Evolutionary conservation across 768 basidiomycete genomes (phyloP).

Genomic region (Coprinopsis sp.): DNA sequence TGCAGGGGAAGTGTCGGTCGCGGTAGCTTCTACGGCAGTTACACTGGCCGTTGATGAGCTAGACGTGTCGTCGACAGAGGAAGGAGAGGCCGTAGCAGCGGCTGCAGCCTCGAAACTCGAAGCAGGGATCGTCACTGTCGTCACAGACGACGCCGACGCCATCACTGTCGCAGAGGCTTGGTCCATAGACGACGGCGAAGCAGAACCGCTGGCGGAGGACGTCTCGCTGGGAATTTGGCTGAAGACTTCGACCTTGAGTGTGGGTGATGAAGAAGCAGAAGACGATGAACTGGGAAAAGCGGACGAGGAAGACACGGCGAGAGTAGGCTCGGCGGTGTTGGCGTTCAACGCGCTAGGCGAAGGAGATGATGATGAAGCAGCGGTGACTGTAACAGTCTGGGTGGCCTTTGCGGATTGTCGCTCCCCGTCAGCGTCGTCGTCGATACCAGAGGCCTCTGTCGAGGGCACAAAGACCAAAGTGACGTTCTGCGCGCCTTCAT

Average conservation of each 20-base stretch:
- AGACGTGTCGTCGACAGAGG: neutral
- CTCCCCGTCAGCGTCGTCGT: constrained; percentile 4
- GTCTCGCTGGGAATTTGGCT: too few relatives aligned
- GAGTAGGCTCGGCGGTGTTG: constrained; percentile 16
- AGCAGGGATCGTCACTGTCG: constrained; percentile 4
- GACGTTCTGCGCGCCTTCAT: constrained; percentile 35
- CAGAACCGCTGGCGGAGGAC: too few relatives aligned
- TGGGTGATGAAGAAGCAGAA: constrained; percentile 2
- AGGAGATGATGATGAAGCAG: constrained; percentile 1
- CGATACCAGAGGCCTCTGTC: neutral
- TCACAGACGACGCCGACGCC: neutral
- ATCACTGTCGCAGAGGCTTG: neutral
- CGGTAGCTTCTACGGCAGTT: neutral
- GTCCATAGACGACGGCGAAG: too few relatives aligned
- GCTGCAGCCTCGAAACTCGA: constrained; percentile 1
- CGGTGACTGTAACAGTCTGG: constrained; percentile 8
- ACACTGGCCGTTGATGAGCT: neutral
- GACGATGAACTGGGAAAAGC: constrained; percentile 6
- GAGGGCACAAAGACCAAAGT: constrained; percentile 49
- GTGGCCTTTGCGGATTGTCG: too few relatives aligned
- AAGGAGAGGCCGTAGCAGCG: neutral
- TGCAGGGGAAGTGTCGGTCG: neutral
- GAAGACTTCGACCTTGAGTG: too few relatives aligned
- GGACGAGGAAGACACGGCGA: constrained; percentile 7
- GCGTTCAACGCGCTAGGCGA: constrained; percentile 18